Evolutionary conservation across 345 rosid species (phyloP).

Genomic region (Arabis hirsuta): DNA sequence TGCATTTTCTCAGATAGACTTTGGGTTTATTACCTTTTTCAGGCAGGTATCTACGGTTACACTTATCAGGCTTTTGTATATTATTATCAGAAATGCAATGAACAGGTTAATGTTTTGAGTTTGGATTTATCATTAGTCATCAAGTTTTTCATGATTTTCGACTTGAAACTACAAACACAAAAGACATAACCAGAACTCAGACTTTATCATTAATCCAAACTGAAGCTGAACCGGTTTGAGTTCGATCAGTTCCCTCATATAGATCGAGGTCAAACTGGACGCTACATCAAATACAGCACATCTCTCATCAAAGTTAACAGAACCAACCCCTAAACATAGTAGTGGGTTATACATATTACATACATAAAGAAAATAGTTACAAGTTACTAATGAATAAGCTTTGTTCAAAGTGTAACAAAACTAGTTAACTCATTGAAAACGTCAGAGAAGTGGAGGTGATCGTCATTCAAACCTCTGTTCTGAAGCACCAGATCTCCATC

Average conservation of each 20-base stretch:
- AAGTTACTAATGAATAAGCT: too few species aligned
- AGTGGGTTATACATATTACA: too few species aligned
- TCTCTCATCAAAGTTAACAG: not conserved
- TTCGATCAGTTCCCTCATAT: not conserved
- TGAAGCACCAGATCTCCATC: too few species aligned
- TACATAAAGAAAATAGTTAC: too few species aligned
- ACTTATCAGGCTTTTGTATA: constrained; percentile 23
- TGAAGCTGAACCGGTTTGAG: not conserved
- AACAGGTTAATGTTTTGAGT: constrained; percentile 6
- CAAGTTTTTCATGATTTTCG: not conserved
- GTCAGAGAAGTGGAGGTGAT: too few species aligned
- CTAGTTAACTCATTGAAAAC: too few species aligned
- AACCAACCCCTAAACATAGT: too few species aligned
- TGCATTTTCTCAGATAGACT: not conserved
- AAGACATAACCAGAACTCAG: not conserved
- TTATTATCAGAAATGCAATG: not conserved
- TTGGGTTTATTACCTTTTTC: constrained; percentile 9
- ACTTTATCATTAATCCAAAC: not conserved
- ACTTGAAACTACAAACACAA: not conserved
- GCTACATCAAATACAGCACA: not conserved
- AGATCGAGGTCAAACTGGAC: constrained; percentile 1
- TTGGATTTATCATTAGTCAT: too few species aligned
- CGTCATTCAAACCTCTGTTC: too few species aligned
- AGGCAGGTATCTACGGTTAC: constrained; percentile 85
- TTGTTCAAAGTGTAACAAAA: too few species aligned